Evolutionary conservation across 1,284 basidiomycete species (phyloP), one percentile per base, ranked within the genome.

Genomic region (Apiotrichum brassicae): DNA sequence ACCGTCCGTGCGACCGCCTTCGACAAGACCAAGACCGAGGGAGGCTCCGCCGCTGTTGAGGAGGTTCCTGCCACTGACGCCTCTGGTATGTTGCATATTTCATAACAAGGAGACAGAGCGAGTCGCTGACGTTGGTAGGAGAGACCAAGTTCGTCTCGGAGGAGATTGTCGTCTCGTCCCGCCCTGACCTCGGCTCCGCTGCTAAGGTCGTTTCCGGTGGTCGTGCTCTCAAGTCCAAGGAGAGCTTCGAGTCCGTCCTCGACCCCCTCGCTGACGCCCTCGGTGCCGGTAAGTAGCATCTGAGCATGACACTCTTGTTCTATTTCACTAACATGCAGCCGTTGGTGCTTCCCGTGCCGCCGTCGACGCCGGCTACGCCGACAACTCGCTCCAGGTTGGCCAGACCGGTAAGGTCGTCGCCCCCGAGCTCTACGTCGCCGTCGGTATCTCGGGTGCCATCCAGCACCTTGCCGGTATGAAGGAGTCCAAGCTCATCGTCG

Each of bases 381-480:
- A 98, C 75, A 98, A 98, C 75, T 94, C 90, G 7, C 73, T 97
- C 51, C 95, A 99, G 77, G 95, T 99, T 25, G 95, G 95, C 32
- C 95, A 99, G 78, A 99, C 95, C 0, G 95, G 95, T 53, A 98
- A 98, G 76, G 78, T 79, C 54, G 54, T 66, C 54, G 40, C 44
- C 24, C 37, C 49, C 38, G 88, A 97, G 72, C 77, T 98, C 50
- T 98, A 98, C 75, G 81, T 98, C 68, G 95, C 95, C 14, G 74
- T 98, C 43, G 95, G 95, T 56, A 98, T 99, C 65, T 95, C 90
- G 25, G 95, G 95, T 38, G 95, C 92, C 20, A 98, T 98, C 64
- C 95, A 99, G 76, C 95, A 98, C 77, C 78, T 98, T 56, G 95
- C 95, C 24, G 95, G 95, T 26, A 99, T 98, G 95, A 98, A 98